Evolutionary conservation across 2,329 filamentous ascomycete species (phyloP).

Genomic region (Ceratocystis colombiana): DNA sequence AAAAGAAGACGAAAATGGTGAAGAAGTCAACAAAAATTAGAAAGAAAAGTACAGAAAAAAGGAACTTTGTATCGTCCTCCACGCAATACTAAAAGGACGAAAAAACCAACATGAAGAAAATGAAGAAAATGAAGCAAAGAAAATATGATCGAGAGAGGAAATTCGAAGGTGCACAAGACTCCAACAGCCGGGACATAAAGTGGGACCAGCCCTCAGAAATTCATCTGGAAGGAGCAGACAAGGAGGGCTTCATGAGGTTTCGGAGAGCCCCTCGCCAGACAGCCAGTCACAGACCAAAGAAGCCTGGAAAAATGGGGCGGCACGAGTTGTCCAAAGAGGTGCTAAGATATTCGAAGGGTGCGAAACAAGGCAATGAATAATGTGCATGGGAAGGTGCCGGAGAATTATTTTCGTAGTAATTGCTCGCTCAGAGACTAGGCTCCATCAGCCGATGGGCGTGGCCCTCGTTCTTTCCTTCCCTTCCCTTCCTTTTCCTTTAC

Average conservation of each 20-base stretch:
- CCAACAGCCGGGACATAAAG: conserved; percentile 24
- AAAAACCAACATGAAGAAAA: neutral
- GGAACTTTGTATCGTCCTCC: neutral
- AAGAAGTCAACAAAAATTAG: neutral
- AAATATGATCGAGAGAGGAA: conserved; percentile 24
- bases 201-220: neutral
- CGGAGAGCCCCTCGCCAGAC: neutral
- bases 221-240: conserved; percentile 9
- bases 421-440: neutral
- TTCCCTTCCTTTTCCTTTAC: neutral
- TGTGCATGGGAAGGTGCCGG: conserved; percentile 5
- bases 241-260: conserved; percentile 11
- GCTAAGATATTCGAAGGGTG: neutral
- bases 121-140: conserved; percentile 2
- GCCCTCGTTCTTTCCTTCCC: neutral
- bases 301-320: neutral
- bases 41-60: conserved; percentile 6
- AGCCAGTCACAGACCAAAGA: conserved; percentile 2
- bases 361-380: neutral
- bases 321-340: neutral
- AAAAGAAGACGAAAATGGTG: neutral
- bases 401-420: neutral
- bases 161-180: conserved; percentile 27
- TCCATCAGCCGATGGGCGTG: neutral
- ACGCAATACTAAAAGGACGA: neutral